phyloP scores from a whole-genome alignment of 2,329 filamentous ascomycete genomes.

The Elsinoe fawcettii region DNA sequence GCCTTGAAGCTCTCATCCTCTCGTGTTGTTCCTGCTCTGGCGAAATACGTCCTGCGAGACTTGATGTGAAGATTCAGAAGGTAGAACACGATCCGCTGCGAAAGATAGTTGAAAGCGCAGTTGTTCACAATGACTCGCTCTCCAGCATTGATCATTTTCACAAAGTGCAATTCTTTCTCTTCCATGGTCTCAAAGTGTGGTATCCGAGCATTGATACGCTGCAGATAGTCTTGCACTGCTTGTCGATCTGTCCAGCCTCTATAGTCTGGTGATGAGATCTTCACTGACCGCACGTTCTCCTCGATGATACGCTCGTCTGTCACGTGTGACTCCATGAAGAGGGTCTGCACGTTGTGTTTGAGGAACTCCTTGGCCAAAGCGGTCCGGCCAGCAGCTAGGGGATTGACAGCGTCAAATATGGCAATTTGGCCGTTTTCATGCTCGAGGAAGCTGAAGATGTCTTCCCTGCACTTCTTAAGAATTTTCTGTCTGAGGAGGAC shows the following conservation, averaged over 20 bases:
- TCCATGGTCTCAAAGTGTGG: slow-evolving; percentile 96
- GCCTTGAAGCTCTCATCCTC: slow-evolving; percentile 88
- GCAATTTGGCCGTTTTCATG: slow-evolving; percentile 97
- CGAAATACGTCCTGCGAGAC: slow-evolving; percentile 86
- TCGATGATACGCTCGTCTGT: slow-evolving; percentile 89
- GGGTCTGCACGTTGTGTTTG: slow-evolving; percentile 92
- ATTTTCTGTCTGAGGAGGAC: slow-evolving; percentile 96
- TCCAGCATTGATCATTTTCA: slow-evolving; percentile 99
- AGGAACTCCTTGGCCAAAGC: slow-evolving; percentile 90
- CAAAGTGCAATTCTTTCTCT: slow-evolving; percentile 87
- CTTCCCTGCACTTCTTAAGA: slow-evolving; percentile 90
- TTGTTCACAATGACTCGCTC: slow-evolving; percentile 93
- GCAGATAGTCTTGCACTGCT: slow-evolving; percentile 83
- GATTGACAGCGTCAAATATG: slow-evolving; percentile 97
- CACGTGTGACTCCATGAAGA: slow-evolving; percentile 95
- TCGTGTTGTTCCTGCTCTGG: slow-evolving; percentile 73
- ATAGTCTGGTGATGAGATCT: slow-evolving; percentile 97
- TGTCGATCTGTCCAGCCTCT: slow-evolving; percentile 85
- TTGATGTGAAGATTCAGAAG: slow-evolving; percentile 97
- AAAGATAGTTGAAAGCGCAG: slow-evolving; percentile 90
- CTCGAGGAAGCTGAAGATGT: slow-evolving; percentile 93
- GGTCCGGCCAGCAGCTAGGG: slow-evolving; percentile 70
- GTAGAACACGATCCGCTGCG: slow-evolving; percentile 96
- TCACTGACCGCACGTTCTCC: slow-evolving; percentile 94
- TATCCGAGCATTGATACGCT: slow-evolving; percentile 83